These are phyloP conservation scores for Cryptococcus amylolentus DNA, from an alignment of 1,284 basidiomycete species.

Conservation along the genomic window DNA sequence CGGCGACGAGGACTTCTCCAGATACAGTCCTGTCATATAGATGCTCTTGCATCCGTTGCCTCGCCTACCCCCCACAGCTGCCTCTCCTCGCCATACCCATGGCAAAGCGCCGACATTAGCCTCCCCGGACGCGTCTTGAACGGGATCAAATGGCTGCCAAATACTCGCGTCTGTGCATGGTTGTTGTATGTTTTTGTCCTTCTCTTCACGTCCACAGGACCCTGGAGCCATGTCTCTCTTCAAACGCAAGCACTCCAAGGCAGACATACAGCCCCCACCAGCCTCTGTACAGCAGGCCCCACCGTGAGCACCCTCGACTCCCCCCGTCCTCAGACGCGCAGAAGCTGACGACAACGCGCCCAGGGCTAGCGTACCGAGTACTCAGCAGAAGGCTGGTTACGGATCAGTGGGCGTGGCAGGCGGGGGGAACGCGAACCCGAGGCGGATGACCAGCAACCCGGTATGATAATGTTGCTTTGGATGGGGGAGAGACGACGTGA, in stretches of 20 bases:
- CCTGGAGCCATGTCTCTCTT: constrained; percentile 30
- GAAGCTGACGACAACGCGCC: too few species aligned
- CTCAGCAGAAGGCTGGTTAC: neutral
- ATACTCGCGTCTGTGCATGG: neutral
- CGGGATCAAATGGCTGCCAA: neutral
- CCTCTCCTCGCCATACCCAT: too few species aligned
- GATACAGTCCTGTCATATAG: too few species aligned
- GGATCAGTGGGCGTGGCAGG: neutral
- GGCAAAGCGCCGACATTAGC: too few species aligned
- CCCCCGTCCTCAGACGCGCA: too few species aligned
- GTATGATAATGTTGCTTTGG: constrained; percentile 6
- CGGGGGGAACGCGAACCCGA: neutral
- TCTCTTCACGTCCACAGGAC: neutral
- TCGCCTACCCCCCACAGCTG: too few species aligned
- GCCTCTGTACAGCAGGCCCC: neutral
- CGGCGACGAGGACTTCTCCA: too few species aligned
- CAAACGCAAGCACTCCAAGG: constrained; percentile 39
- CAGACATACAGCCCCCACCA: constrained; percentile 10
- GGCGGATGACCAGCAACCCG: constrained; percentile 34
- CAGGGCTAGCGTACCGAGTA: too few species aligned
- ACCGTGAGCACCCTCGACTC: too few species aligned
- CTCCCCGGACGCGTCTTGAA: neutral
- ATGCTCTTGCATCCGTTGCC: too few species aligned
- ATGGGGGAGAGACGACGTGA: neutral
- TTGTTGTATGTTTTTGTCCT: neutral